Evolutionary conservation across 805 yeast species (phyloP), one percentile per base, ranked within the genome.

Genomic region (Isabelozyma gotoi): DNA sequence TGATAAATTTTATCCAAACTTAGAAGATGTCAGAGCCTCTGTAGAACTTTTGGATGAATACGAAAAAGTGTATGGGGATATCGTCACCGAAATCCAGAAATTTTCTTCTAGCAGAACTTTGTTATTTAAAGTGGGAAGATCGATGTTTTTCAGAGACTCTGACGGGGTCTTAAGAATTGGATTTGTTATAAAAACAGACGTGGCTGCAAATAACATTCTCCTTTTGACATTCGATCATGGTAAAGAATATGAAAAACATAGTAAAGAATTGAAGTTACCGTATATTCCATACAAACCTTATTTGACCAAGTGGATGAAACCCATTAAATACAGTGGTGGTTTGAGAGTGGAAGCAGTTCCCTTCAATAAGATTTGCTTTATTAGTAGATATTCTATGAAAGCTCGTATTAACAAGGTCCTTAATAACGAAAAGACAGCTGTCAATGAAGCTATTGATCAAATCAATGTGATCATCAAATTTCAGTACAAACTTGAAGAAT

Each of bases 141-240:
- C 85, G 39, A 54, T 87, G 41, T 71, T 83, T 5, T 88, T 68
- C 59, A 73, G 80, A 46, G 84, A 82, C 55, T 59, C 60, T 4
- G 57, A 67, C 5, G 73, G 63, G 3, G 58, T 62, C 12, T 50
- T 74, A 1, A 60, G 68, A 38, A 63, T 78, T 10, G 95, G 90
- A 4, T 74, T 84, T 43, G 63, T 84, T 19, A 68, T 78, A 32
- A 80, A 72, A 56, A 46, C 73, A 50, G 63, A 69, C 57, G 41
- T 59, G 47, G 51, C 62, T 14, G 55, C 60, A 42, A 49, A 63
- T 27, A 48, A 52, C 1, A 52, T 76, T 10, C 56, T 74, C 3
- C 58, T 78, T 4, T 51, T 81, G 42, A 66, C 76, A 0, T 78
- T 80, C 52, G 63, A 76, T 46, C 71, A 73, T 41, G 79, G 80